phyloP scores from a whole-genome alignment of 306 rosid species.

The Abrus pulchellus region DNA sequence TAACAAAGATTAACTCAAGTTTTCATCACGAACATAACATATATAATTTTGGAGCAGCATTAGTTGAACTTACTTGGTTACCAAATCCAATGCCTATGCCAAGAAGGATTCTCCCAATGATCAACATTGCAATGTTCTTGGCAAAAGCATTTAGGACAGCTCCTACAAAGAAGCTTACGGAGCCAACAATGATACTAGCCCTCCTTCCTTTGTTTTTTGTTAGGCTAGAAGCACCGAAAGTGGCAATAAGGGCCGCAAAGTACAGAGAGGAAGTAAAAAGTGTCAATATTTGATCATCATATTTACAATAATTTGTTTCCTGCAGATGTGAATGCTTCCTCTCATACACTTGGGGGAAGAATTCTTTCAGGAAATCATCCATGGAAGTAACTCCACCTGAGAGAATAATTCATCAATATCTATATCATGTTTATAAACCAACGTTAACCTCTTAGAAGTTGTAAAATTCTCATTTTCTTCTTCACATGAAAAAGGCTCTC shows the following conservation, averaged over 20 bases:
- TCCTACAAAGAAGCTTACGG: constrained; percentile 75
- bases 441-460: not conserved
- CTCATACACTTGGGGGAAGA: constrained; percentile 76
- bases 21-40: not conserved
- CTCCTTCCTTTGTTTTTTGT: constrained; percentile 39
- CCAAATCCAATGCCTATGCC: constrained; percentile 87
- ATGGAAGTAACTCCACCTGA: constrained; percentile 94
- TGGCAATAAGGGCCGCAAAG: constrained; percentile 76
- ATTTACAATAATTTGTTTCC: constrained; percentile 93
- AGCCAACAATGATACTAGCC: constrained; percentile 74
- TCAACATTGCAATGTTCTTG: constrained; percentile 64
- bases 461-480: not conserved
- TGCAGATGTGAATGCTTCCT: constrained; percentile 70
- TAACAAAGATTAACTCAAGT: too few species aligned
- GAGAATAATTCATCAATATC: not conserved
- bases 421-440: too few species aligned
- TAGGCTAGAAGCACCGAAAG: constrained; percentile 75
- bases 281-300: constrained; percentile 78
- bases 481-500: not conserved
- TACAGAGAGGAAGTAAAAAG: constrained; percentile 86
- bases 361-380: constrained; percentile 85
- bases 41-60: not conserved
- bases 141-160: constrained; percentile 75
- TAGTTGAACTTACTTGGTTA: constrained; percentile 65
- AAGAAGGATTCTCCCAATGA: constrained; percentile 73